Base-by-base conservation (phyloP, 768 basidiomycete genomes). In the Dentipellis fragilis region DNA sequence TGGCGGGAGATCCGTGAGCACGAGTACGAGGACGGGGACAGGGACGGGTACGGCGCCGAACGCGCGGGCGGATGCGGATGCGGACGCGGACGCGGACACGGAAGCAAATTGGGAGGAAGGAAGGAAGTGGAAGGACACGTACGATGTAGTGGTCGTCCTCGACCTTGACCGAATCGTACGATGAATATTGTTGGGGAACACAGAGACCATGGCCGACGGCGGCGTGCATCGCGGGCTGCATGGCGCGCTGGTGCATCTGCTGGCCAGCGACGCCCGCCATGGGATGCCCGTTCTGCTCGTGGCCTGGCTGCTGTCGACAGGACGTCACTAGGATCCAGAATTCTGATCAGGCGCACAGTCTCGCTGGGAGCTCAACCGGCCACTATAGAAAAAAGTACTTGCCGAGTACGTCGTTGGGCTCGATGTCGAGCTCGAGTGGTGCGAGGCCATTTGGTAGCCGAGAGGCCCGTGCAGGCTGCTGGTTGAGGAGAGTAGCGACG, bases 361-460 rank as follows among this genome's bases (percentile, higher is more conserved):
- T 64, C 59, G 57, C 63, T 57, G 46, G 63, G 58, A 59, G 65
- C 62, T 67, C 49, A 55, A 62, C 64, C 64, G 62, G 59, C 61
- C 63, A 54, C 61, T 63, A 56, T 61, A 73, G 69, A 70, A 72
- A 77, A 75, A 66, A 76, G 77, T 67, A 87, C 88, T 87, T 82
- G 80, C 87, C 85, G 88, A 90, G 75, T 87, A 89, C n/a, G 86
- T 84, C 55, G 62, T 57, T 3, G 65, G 59, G 52, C 56, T 55
- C 49, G 60, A 62, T 22, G 49, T 50, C 5, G 60, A 56, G 55
- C 58, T 59, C 22, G 59, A 54, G 21, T 54, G 51, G 45, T 55
- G 52, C 16, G 59, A 40, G 6, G 54, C 54, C 0, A 61, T 35
- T 12, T 55, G 56, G 51, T 61, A 59, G 45, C 58, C 56, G 10